Percentiles rank a stretch among this genome's conserved stretches.
Conservation (phyloP, 164 flowering plant genomes). For the Protea cynaroides region DNA sequence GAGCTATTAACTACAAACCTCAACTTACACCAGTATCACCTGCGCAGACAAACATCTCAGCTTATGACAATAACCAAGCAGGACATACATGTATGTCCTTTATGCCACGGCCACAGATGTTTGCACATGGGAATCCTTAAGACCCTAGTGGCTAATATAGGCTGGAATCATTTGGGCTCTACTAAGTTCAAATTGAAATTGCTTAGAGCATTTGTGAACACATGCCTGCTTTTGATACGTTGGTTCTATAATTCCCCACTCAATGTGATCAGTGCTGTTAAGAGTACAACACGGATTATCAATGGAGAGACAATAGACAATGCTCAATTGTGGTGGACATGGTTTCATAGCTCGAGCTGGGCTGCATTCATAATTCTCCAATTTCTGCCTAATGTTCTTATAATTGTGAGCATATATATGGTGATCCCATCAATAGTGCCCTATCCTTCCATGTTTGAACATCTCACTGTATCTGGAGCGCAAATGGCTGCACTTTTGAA, state of each 20-base stretch:
- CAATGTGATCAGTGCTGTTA: conserved; percentile 73
- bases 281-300: conserved; percentile 79
- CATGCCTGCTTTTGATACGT: conserved; percentile 72
- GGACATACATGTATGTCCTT: conserved; percentile 67
- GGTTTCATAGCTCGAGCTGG: conserved; percentile 96
- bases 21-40: conserved; percentile 43
- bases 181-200: conserved; percentile 60
- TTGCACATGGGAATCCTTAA: conserved; percentile 65
- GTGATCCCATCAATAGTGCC: conserved; percentile 86
- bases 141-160: conserved; percentile 82
- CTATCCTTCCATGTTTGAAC: conserved; percentile 86
- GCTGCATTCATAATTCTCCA: conserved; percentile 71
- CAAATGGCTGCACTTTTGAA: conserved; percentile 97
- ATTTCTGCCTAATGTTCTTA: conserved; percentile 89
- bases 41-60: conserved; percentile 49
- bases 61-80: conserved; percentile 45
- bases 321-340: conserved; percentile 82
- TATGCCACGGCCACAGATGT: conserved; percentile 69
- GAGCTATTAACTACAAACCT: conserved; percentile 38
- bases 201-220: conserved; percentile 76
- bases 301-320: conserved; percentile 90
- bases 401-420: conserved; percentile 95
- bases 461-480: conserved; percentile 88
- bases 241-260: conserved; percentile 97
- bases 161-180: conserved; percentile 93